A percentile compares a stretch with the other conserved stretches of the same genome.
Evolutionary conservation across 1,139 yeast species (phyloP).

Genomic region (Pichia sp.): DNA sequence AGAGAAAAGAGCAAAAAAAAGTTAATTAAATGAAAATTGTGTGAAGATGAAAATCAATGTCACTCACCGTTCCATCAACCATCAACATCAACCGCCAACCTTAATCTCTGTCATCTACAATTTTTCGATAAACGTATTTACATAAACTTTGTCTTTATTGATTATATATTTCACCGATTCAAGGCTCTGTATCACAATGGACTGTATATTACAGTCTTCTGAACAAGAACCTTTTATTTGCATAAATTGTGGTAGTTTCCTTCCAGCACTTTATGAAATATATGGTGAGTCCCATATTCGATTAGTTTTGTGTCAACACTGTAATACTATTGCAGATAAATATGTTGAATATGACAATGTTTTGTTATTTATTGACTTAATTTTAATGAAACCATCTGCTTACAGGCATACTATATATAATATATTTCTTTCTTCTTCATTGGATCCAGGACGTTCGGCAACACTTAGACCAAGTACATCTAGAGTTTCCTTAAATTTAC

Average conservation of each 20-base stretch:
- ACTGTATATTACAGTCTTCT: neutral
- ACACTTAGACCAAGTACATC: neutral
- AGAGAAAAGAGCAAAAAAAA: neutral
- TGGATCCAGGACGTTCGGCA: neutral
- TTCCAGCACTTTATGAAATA: conserved; percentile 57
- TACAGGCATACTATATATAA: conserved; percentile 85
- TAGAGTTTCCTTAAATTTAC: neutral
- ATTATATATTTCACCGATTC: neutral
- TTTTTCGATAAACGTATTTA: too few relatives aligned
- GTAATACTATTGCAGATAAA: conserved; percentile 76
- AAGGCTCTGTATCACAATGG: neutral
- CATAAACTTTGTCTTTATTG: neutral
- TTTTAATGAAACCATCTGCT: conserved; percentile 81
- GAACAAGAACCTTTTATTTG: conserved; percentile 41
- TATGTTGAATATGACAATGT: conserved; percentile 89
- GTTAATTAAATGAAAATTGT: too few relatives aligned
- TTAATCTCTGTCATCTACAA: too few relatives aligned
- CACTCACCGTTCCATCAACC: too few relatives aligned
- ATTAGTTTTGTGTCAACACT: conserved; percentile 67
- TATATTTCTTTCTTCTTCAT: conserved; percentile 9
- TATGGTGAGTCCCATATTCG: conserved; percentile 77
- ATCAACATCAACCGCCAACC: too few relatives aligned
- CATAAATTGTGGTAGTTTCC: conserved; percentile 72
- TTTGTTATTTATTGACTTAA: conserved; percentile 71
- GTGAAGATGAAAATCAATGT: too few relatives aligned